Percentiles rank a stretch among this genome's conserved stretches.
Evolutionary conservation across 1,284 basidiomycete species (phyloP).

Genomic region (Pisolithus thermaeus): DNA sequence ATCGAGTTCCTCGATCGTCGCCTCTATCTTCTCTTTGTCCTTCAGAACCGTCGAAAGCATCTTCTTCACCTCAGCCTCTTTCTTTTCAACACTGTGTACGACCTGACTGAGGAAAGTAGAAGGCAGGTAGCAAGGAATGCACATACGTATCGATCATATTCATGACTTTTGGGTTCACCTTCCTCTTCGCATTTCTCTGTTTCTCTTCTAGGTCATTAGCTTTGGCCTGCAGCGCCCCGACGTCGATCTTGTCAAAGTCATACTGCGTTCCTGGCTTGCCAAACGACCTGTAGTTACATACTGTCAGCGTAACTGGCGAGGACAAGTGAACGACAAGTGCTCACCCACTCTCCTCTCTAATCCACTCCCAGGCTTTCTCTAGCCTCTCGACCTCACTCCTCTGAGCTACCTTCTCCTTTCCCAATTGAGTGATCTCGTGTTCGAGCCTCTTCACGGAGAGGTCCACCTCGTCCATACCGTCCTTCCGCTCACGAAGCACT

Average conservation of each 20-base stretch:
- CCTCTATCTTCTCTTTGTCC: constrained; percentile 95
- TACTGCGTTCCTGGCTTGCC: constrained; percentile 80
- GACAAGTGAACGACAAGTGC: constrained; percentile 24
- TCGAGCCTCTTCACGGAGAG: constrained; percentile 58
- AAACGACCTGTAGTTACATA: constrained; percentile 53
- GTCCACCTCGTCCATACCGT: constrained; percentile 68
- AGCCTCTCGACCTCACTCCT: constrained; percentile 46
- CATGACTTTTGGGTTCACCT: constrained; percentile 93
- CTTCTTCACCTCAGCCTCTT: constrained; percentile 81
- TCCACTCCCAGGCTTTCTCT: constrained; percentile 88
- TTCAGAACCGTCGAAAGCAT: constrained; percentile 88
- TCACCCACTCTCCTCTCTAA: constrained; percentile 78
- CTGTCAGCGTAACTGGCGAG: constrained; percentile 1
- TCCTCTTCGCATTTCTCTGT: constrained; percentile 89
- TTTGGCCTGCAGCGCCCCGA: constrained; percentile 57
- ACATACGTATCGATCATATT: constrained; percentile 92
- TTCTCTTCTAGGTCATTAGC: constrained; percentile 75
- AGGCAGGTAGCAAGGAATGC: not conserved
- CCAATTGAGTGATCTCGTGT: constrained; percentile 43
- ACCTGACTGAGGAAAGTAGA: not conserved
- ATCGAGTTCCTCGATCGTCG: constrained; percentile 91
- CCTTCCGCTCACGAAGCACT: constrained; percentile 79
- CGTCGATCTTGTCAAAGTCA: constrained; percentile 76
- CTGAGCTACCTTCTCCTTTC: constrained; percentile 49
- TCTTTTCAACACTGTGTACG: constrained; percentile 82